These are phyloP conservation scores for Chaetomiaceae sp. DNA, from an alignment of 2,329 filamentous ascomycete genomes.

Conservation along the genomic window DNA sequence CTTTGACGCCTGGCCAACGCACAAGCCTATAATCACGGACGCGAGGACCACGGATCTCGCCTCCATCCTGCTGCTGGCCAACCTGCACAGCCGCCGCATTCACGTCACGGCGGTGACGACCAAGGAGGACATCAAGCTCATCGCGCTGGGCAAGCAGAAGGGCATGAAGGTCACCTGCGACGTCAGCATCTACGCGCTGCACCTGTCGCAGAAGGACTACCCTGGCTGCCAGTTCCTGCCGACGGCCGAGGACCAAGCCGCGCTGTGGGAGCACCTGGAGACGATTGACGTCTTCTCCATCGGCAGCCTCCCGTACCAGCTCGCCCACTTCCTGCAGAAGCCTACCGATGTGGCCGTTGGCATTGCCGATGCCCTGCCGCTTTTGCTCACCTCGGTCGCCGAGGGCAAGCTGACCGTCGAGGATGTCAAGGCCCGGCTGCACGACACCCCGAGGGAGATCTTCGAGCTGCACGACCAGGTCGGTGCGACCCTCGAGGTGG, in stretches of 20 bases:
- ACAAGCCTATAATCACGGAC: conserved; percentile 76
- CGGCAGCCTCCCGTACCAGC: conserved; percentile 70
- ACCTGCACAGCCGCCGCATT: conserved; percentile 69
- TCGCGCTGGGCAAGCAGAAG: conserved; percentile 72
- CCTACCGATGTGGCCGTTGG: conserved; percentile 56
- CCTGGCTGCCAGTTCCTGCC: conserved; percentile 62
- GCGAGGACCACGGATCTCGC: conserved; percentile 74
- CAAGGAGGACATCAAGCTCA: conserved; percentile 71
- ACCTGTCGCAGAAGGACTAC: conserved; percentile 65
- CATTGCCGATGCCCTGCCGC: conserved; percentile 66
- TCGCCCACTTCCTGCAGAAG: conserved; percentile 51
- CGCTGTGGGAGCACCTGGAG: conserved; percentile 66
- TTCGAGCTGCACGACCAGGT: conserved; percentile 77
- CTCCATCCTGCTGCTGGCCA: conserved; percentile 72
- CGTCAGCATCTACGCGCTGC: conserved; percentile 73
- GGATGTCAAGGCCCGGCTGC: conserved; percentile 63
- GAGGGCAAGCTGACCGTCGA: conserved; percentile 69
- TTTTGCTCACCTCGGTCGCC: conserved; percentile 68
- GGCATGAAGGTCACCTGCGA: conserved; percentile 78
- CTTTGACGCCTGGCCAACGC: conserved; percentile 69
- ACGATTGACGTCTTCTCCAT: conserved; percentile 75
- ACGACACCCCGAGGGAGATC: conserved; percentile 73
- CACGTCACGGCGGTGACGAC: conserved; percentile 77
- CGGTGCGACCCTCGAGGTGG: conserved; percentile 67
- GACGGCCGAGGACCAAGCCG: conserved; percentile 60